Percentiles rank a stretch among this genome's conserved stretches.
Conservation (phyloP, 345 rosid species). For the Acer saccharum region DNA sequence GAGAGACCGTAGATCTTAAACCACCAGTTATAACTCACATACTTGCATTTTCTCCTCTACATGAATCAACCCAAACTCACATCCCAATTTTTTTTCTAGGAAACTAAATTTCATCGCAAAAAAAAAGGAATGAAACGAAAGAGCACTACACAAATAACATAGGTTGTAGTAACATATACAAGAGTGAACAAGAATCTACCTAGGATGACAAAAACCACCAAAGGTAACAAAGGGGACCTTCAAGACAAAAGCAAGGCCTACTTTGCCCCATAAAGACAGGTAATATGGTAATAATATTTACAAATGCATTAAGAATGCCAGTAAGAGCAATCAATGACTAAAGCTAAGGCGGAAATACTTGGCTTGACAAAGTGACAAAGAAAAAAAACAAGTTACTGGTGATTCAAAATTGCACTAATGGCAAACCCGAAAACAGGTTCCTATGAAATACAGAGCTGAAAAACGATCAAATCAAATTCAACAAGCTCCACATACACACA, state of each 20-base stretch:
- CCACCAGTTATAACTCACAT: background rate
- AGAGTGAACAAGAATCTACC: no score
- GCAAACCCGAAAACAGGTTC: background rate
- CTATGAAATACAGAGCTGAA: background rate
- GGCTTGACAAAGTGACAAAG: background rate
- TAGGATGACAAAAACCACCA: no score
- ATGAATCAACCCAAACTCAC: conserved; percentile 4
- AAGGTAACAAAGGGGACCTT: no score
- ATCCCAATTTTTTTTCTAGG: background rate
- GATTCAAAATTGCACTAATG: background rate
- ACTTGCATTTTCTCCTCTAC: background rate
- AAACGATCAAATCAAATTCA: background rate
- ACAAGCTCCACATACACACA: background rate
- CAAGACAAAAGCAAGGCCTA: no score
- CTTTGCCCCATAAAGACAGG: no score
- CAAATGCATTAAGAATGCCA: background rate
- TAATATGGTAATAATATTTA: background rate
- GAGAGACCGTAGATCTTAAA: background rate
- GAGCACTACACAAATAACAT: no score
- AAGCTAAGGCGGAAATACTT: background rate
- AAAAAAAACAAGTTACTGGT: background rate
- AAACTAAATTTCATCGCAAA: background rate
- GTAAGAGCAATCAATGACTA: background rate
- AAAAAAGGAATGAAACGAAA: no score
- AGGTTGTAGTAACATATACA: no score